These are phyloP conservation scores for Tricholoma terreum DNA, from an alignment of 768 basidiomycete species.

Conservation along the genomic window DNA sequence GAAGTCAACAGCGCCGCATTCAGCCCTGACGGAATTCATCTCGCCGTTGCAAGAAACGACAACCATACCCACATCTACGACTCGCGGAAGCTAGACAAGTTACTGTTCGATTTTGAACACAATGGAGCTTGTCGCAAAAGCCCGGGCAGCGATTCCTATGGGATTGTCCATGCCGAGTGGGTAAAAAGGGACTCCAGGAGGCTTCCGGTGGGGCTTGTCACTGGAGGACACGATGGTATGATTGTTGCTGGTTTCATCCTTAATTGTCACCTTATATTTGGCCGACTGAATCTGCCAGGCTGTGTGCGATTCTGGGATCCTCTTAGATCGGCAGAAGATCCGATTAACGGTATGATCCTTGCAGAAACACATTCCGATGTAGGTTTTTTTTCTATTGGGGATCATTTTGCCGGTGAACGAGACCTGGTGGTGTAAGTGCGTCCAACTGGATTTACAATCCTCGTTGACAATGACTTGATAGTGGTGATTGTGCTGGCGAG, in stretches of 20 bases:
- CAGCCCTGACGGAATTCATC: conserved; percentile 59
- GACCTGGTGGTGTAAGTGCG: conserved; percentile 57
- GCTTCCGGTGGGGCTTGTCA: conserved; percentile 45
- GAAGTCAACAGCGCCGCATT: conserved; percentile 51
- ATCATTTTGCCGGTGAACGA: conserved; percentile 48
- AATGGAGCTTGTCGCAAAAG: conserved; percentile 28
- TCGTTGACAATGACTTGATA: conserved; percentile 14
- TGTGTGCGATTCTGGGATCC: conserved; percentile 71
- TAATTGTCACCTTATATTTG: not conserved
- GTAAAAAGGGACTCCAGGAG: conserved; percentile 36
- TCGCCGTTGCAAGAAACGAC: conserved; percentile 60
- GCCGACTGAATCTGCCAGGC: conserved; percentile 36
- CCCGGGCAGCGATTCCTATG: conserved; percentile 36
- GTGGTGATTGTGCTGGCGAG: conserved; percentile 49
- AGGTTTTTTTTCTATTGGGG: conserved; percentile 56
- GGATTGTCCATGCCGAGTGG: conserved; percentile 55
- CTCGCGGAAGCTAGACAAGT: conserved; percentile 45
- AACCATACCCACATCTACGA: conserved; percentile 64
- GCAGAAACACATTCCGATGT: conserved; percentile 57
- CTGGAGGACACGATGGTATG: conserved; percentile 65
- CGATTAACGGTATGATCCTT: conserved; percentile 45
- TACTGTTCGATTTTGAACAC: conserved; percentile 51
- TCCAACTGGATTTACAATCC: not conserved
- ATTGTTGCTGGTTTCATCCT: not conserved
- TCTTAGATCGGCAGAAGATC: conserved; percentile 32